These are phyloP conservation scores for Hypoxylon crocopeplum DNA, from an alignment of 495 filamentous ascomycete genomes.

Conservation along the genomic window DNA sequence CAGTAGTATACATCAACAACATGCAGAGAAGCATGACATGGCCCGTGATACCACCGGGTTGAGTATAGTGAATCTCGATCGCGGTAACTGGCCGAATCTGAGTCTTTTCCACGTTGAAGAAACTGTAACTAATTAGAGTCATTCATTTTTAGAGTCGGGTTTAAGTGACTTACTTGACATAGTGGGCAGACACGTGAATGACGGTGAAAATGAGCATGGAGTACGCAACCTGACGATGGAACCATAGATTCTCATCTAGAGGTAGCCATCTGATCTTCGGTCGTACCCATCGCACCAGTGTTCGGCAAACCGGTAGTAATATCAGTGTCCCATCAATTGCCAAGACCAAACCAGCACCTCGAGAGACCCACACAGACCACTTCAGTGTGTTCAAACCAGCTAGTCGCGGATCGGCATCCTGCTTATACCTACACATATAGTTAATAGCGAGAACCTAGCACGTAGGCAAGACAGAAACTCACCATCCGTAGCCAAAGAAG, in stretches of 20 bases:
- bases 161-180: conserved; percentile 81
- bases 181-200: conserved; percentile 81
- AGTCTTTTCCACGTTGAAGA: conserved; percentile 91
- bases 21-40: conserved; percentile 99
- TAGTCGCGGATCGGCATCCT: conserved; percentile 68
- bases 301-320: conserved; percentile 92
- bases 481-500: conserved; percentile 91
- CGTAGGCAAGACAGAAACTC: conserved; percentile 46
- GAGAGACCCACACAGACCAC: conserved; percentile 94
- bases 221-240: conserved; percentile 95
- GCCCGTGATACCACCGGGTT: conserved; percentile 90
- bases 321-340: conserved; percentile 87
- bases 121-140: conserved; percentile 62
- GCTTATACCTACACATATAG: conserved; percentile 69
- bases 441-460: conserved; percentile 32
- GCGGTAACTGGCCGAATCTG: conserved; percentile 83
- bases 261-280: conserved; percentile 89
- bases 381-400: conserved; percentile 79
- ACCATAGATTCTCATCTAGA: conserved; percentile 94
- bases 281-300: conserved; percentile 79
- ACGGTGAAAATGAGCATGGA: conserved; percentile 81
- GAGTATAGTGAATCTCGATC: conserved; percentile 90
- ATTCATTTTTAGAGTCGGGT: not conserved
- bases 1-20: conserved; percentile 97
- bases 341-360: conserved; percentile 86